Base-by-base conservation (phyloP, 805 yeast species). In the Yarrowia keelungensis region DNA sequence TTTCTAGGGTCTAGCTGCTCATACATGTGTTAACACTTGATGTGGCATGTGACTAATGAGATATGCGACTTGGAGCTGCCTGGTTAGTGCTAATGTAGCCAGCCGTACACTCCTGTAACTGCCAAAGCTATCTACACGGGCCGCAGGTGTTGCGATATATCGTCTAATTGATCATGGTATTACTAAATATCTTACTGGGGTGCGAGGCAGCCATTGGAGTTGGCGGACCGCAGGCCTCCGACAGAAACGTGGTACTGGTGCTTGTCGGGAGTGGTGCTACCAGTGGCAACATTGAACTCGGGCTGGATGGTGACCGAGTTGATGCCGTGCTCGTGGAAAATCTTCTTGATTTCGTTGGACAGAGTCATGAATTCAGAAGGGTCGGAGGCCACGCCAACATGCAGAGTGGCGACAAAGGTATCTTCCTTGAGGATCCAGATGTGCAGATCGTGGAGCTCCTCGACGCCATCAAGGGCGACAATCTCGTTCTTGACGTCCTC, bases 221-320 rank as follows among this genome's bases (percentile, higher is more conserved):
- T 49, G 49, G 68, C 58, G 11, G 68, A 64, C 16, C 68, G 39
- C 39, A 64, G 50, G 32, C 68, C 68, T 19, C 68, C 68, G 41
- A 64, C 68, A 32, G 68, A 64, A 39, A 64, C 68, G 32, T 64
- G 68, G 43, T 64, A 64, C 49, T 49, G 59, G 59, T 51, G 59
- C 47, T 49, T 51, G 16, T 49, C 47, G 35, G 67, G 54, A 38
- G 67, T 70, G 68, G 12, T 82, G 51, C 46, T 46, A 36, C 67
- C 67, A 39, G 51, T 47, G 58, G 59, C 59, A 41, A 64, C 68
- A 39, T 49, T 76, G 74, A 94, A 95, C 80, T 94, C 99, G 0
- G 99, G 99, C 79, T 94, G 99, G 64, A 95, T 93, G 1, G 99
- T 94, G 19, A 94, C 97, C 45, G 95, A 89, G 75, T 93, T 97